These are phyloP conservation scores for Trichoderma arundinaceum DNA, from an alignment of 2,329 filamentous ascomycete species.

Conservation along the genomic window DNA sequence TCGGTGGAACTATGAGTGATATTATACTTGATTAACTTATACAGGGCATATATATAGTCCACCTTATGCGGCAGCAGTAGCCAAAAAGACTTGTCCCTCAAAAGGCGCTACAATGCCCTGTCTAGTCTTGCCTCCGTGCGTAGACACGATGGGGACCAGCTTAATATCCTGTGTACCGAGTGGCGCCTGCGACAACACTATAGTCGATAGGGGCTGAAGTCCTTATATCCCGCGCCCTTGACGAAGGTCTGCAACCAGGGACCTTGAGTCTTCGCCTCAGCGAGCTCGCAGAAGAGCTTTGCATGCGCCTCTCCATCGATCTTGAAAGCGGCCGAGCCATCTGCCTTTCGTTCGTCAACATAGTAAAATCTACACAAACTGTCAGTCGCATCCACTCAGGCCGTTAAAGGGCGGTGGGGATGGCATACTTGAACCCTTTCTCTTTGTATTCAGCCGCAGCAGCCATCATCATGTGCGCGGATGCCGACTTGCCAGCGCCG, in stretches of 20 bases:
- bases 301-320: conserved; percentile 22
- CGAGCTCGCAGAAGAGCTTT: conserved; percentile 13
- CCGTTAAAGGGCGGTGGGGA: neutral
- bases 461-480: conserved; percentile 24
- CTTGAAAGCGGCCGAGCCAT: conserved; percentile 21
- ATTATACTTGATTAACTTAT: too few species aligned
- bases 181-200: neutral
- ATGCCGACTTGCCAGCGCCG: conserved; percentile 21
- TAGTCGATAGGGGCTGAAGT: conserved; percentile 10
- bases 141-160: too few species aligned
- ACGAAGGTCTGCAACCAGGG: conserved; percentile 19
- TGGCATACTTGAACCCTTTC: conserved; percentile 3
- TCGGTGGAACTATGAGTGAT: too few species aligned
- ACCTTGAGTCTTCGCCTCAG: conserved; percentile 10
- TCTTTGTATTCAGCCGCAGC: conserved; percentile 22
- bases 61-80: too few species aligned
- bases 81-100: too few species aligned
- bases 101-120: too few species aligned
- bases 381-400: neutral
- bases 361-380: conserved; percentile 12
- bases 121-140: too few species aligned
- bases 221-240: conserved; percentile 8
- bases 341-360: conserved; percentile 18
- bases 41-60: too few species aligned
- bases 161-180: neutral